Percentiles rank a stretch among this genome's conserved stretches.
Evolutionary conservation across 345 rosid genomes (phyloP).

Genomic region (Eutrema yunnanense): DNA sequence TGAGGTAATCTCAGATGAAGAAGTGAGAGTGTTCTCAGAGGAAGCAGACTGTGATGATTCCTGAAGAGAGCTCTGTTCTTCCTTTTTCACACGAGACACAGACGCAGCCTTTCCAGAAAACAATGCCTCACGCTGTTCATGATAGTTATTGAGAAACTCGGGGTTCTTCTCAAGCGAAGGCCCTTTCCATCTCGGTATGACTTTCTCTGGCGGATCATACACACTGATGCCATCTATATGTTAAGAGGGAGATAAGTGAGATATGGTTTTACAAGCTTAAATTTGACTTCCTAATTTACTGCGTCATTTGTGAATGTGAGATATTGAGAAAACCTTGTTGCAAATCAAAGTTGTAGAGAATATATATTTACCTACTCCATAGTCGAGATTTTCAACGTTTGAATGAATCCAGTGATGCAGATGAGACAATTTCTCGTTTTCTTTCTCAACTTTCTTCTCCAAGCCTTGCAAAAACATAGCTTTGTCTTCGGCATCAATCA

Average conservation of each 20-base stretch:
- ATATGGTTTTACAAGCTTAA: not conserved
- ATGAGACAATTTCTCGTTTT: constrained; percentile 57
- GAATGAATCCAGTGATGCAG: constrained; percentile 81
- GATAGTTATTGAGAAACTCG: constrained; percentile 43
- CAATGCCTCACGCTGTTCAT: constrained; percentile 45
- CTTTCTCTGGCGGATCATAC: constrained; percentile 70
- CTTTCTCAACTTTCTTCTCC: constrained; percentile 76
- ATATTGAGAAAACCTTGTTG: not conserved
- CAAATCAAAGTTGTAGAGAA: not conserved
- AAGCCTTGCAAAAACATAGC: constrained; percentile 72
- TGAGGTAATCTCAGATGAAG: constrained; percentile 35
- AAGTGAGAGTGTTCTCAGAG: constrained; percentile 25
- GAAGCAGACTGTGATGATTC: constrained; percentile 30
- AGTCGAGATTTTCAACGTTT: constrained; percentile 83
- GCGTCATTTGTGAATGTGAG: not conserved
- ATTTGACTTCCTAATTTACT: not conserved
- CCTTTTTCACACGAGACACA: constrained; percentile 30
- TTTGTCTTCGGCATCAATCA: constrained; percentile 67
- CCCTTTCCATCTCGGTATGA: constrained; percentile 88
- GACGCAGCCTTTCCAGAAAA: constrained; percentile 36
- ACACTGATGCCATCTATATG: constrained; percentile 74
- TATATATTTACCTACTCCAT: constrained; percentile 65
- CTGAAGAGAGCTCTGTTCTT: constrained; percentile 35
- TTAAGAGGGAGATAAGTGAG: constrained; percentile 2
- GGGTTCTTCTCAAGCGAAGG: constrained; percentile 55